phyloP scores from a whole-genome alignment of 1,284 basidiomycete species.

The Chalciporus sp. region DNA sequence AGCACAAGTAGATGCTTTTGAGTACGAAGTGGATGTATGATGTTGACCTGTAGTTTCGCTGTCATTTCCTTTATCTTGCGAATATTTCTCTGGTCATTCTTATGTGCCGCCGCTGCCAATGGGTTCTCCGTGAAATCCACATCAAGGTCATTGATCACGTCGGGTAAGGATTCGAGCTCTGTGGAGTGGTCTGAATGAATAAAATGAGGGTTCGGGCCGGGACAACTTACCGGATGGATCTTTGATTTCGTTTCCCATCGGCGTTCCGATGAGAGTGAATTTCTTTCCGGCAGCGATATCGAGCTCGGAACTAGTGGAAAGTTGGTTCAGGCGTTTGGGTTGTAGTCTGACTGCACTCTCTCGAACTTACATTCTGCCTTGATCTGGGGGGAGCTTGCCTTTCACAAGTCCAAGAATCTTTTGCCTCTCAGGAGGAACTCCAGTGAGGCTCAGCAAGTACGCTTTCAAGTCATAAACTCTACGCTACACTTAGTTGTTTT shows the following conservation, averaged over 20 bases:
- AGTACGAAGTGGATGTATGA: slow-evolving; percentile 75
- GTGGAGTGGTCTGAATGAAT: background rate
- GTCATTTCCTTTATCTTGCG: slow-evolving; percentile 78
- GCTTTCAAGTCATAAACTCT: slow-evolving; percentile 74
- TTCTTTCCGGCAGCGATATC: slow-evolving; percentile 64
- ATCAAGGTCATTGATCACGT: slow-evolving; percentile 80
- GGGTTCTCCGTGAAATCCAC: slow-evolving; percentile 71
- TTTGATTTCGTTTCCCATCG: slow-evolving; percentile 81
- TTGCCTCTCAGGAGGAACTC: slow-evolving; percentile 83
- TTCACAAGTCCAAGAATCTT: slow-evolving; percentile 88
- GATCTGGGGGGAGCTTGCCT: slow-evolving; percentile 80
- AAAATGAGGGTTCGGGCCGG: background rate
- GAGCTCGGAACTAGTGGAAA: slow-evolving; percentile 53
- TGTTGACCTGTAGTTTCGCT: slow-evolving; percentile 63
- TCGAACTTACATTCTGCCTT: slow-evolving; percentile 59
- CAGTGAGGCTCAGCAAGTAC: slow-evolving; percentile 69
- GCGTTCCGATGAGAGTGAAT: slow-evolving; percentile 82
- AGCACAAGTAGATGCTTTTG: slow-evolving; percentile 83
- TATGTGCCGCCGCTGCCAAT: slow-evolving; percentile 58
- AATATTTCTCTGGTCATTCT: slow-evolving; percentile 74
- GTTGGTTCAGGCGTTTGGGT: background rate
- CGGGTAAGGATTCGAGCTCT: slow-evolving; percentile 70
- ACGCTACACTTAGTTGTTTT: slow-evolving; percentile 4
- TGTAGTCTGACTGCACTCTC: no score
- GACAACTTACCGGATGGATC: slow-evolving; percentile 57